Percentiles rank a stretch among this genome's conserved stretches.
phyloP scores from a whole-genome alignment of 768 basidiomycete genomes.

The Multifurca ochricompacta region DNA sequence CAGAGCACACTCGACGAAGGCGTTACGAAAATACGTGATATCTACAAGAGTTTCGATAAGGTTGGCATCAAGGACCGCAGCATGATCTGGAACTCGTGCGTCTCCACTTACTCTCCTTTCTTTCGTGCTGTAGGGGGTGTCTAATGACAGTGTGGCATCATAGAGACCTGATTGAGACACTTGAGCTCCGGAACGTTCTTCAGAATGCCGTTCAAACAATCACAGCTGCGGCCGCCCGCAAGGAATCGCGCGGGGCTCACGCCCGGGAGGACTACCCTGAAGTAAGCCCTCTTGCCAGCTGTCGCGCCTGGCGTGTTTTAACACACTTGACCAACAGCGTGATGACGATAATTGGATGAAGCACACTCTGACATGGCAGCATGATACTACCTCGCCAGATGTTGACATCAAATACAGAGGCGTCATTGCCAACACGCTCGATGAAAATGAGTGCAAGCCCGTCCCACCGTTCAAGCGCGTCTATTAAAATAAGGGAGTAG shows the following conservation, averaged over 20 bases:
- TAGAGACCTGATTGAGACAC: slow-evolving; percentile 93
- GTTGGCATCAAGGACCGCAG: slow-evolving; percentile 97
- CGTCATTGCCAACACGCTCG: slow-evolving; percentile 81
- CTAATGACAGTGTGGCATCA: background rate
- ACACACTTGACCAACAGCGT: slow-evolving; percentile 42
- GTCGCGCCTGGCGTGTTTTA: background rate
- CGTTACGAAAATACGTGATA: slow-evolving; percentile 74
- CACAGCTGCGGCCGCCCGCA: slow-evolving; percentile 83
- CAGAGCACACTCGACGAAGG: slow-evolving; percentile 88
- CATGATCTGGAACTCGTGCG: slow-evolving; percentile 99
- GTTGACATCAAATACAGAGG: slow-evolving; percentile 85
- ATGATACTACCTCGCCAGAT: slow-evolving; percentile 62
- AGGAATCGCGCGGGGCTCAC: slow-evolving; percentile 97
- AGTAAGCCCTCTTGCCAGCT: slow-evolving; percentile 34
- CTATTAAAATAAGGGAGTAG: slow-evolving; percentile 39
- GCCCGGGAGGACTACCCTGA: slow-evolving; percentile 98
- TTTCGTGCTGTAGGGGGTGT: background rate
- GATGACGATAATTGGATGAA: slow-evolving; percentile 95
- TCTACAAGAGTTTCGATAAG: slow-evolving; percentile 84
- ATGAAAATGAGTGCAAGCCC: slow-evolving; percentile 93
- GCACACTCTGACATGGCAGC: slow-evolving; percentile 92
- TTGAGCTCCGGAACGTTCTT: slow-evolving; percentile 93
- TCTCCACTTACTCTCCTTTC: slow-evolving; percentile 14
- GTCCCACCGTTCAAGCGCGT: slow-evolving; percentile 98
- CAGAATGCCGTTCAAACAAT: slow-evolving; percentile 97